Percentiles rank a stretch among this genome's conserved stretches.
Conservation (phyloP, 805 yeast genomes). For the Jamesozyma piceae region DNA sequence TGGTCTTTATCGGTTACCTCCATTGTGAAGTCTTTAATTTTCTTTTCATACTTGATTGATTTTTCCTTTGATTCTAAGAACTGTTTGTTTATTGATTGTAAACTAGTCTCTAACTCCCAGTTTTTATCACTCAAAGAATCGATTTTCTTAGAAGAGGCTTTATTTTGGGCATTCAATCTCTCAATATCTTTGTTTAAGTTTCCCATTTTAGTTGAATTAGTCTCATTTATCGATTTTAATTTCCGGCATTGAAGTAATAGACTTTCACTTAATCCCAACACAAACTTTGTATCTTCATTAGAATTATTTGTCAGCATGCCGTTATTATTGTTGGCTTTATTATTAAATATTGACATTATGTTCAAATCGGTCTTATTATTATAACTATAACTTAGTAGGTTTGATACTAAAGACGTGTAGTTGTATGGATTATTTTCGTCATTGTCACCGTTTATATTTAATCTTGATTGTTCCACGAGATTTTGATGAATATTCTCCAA, state of each 20-base stretch:
- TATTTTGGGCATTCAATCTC: conserved; percentile 3
- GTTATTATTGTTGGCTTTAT: conserved; percentile 11
- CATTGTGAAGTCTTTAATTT: conserved; percentile 11
- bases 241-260: conserved; percentile 61
- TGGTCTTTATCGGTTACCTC: conserved; percentile 33
- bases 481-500: conserved; percentile 17
- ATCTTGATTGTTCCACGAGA: conserved; percentile 4
- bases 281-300: conserved; percentile 55
- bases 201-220: conserved; percentile 19
- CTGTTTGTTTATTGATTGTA: conserved; percentile 30
- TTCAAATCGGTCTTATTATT: conserved; percentile 45
- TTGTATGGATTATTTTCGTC: background rate
- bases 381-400: background rate
- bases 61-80: conserved; percentile 34
- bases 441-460: background rate
- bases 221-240: conserved; percentile 53
- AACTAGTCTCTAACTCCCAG: conserved; percentile 54
- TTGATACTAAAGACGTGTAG: background rate
- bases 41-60: conserved; percentile 25
- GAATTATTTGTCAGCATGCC: conserved; percentile 20
- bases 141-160: conserved; percentile 32
- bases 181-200: conserved; percentile 2
- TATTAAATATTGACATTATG: conserved; percentile 24
- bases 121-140: conserved; percentile 46
- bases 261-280: conserved; percentile 66